A percentile compares a stretch with the other conserved stretches of the same genome.
Evolutionary conservation across 305 asterid species (phyloP).

Genomic region (Rubia peregrina): DNA sequence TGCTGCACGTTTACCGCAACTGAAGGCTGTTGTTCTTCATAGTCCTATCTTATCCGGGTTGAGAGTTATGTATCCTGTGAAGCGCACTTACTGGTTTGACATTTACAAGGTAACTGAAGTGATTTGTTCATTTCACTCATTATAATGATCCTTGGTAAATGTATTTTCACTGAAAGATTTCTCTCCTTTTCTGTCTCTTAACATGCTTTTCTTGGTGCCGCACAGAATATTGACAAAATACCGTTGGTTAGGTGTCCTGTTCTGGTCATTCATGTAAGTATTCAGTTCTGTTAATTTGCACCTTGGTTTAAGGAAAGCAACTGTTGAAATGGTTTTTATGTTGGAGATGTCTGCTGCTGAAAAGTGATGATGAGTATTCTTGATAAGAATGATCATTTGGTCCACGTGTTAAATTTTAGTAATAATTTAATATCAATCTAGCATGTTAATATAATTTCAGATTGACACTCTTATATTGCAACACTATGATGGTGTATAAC

Average conservation of each 20-base stretch:
- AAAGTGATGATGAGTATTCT: not conserved
- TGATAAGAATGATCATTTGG: not conserved
- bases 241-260: slow-evolving; percentile 88
- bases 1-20: slow-evolving; percentile 77
- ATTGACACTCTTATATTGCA: not conserved
- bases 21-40: slow-evolving; percentile 81
- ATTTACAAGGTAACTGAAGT: slow-evolving; percentile 62
- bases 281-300: slow-evolving; percentile 1
- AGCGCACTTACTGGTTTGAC: slow-evolving; percentile 96
- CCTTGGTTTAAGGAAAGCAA: not conserved
- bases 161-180: not conserved
- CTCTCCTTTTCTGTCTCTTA: slow-evolving; percentile 14
- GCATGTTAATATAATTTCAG: not conserved
- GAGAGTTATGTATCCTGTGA: slow-evolving; percentile 96
- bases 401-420: not conserved
- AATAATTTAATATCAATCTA: not conserved
- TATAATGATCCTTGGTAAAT: not conserved
- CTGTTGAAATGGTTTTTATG: not conserved
- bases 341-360: not conserved
- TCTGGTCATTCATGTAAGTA: slow-evolving; percentile 78
- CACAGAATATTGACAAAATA: slow-evolving; percentile 96
- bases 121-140: slow-evolving; percentile 4
- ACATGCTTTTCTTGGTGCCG: slow-evolving; percentile 18
- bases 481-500: not conserved
- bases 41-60: slow-evolving; percentile 91